Conservation (phyloP, 441 rosid species). For the Metrosideros polymorpha region DNA sequence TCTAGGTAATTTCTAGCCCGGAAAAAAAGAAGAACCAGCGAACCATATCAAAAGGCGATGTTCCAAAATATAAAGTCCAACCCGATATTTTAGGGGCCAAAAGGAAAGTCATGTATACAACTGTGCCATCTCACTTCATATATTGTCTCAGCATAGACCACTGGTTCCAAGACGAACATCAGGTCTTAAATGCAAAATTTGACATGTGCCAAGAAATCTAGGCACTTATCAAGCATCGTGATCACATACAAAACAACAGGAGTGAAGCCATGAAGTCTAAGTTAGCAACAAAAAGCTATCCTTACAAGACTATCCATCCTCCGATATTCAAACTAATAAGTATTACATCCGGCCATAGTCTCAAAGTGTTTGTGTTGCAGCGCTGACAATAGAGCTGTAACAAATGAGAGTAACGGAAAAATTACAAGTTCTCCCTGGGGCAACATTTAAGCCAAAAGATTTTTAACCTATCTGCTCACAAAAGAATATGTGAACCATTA, state of each 20-base stretch:
- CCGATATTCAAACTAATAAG: neutral
- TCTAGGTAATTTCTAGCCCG: neutral
- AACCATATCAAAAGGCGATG: neutral
- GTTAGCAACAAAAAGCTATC: neutral
- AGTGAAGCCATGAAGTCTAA: neutral
- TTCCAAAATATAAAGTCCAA: neutral
- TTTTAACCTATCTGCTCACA: neutral
- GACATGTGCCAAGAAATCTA: neutral
- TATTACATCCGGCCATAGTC: neutral
- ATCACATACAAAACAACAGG: neutral
- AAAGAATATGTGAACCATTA: neutral
- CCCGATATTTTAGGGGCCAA: neutral
- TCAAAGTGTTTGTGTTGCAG: neutral
- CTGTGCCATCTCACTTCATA: neutral
- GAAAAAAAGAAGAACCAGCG: neutral
- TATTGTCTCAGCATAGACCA: neutral
- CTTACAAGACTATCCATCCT: neutral
- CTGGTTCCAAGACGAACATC: neutral
- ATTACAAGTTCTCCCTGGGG: neutral
- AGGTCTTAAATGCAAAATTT: neutral
- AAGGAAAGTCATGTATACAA: neutral
- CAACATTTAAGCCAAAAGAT: neutral
- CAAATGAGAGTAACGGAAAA: neutral
- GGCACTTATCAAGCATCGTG: neutral
- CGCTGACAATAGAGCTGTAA: neutral